A percentile compares a stretch with the other conserved stretches of the same genome.
phyloP scores from a whole-genome alignment of 2,329 filamentous ascomycete genomes.

The Penicillium janthinellum region DNA sequence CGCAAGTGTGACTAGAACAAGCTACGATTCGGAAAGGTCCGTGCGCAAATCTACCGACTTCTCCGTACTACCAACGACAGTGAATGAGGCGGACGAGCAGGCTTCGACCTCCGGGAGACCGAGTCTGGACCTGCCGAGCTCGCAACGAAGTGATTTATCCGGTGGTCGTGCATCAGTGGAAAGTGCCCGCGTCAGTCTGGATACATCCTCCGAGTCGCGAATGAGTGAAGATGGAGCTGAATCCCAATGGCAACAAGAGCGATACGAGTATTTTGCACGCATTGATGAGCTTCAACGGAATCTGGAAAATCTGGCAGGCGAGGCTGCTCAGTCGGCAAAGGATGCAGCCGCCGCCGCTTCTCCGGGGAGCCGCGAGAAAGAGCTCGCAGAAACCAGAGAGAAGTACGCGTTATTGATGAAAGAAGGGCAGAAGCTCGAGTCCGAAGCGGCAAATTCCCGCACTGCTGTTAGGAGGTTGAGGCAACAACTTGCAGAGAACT shows the following conservation, averaged over 20 bases:
- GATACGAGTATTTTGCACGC: conserved; percentile 79
- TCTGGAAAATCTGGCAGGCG: conserved; percentile 80
- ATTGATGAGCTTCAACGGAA: conserved; percentile 93
- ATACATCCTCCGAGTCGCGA: conserved; percentile 17
- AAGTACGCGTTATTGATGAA: conserved; percentile 88
- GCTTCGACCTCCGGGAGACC: conserved; percentile 5
- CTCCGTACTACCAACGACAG: conserved; percentile 9
- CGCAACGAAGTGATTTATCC: conserved; percentile 2
- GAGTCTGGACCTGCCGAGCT: conserved; percentile 12
- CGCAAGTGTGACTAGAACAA: conserved; percentile 25
- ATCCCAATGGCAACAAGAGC: conserved; percentile 73
- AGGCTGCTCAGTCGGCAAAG: conserved; percentile 74
- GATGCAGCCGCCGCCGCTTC: conserved; percentile 64
- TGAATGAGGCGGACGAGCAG: conserved; percentile 12
- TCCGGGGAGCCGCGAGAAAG: conserved; percentile 70
- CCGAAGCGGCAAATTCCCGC: conserved; percentile 76
- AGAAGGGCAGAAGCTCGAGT: conserved; percentile 84
- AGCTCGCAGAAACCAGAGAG: conserved; percentile 84
- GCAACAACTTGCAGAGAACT: conserved; percentile 53
- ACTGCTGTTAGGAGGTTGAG: conserved; percentile 79
- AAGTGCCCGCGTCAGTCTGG: conserved; percentile 17
- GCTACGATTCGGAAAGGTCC: conserved; percentile 31
- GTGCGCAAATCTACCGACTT: conserved; percentile 33
- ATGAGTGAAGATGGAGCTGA: conserved; percentile 52
- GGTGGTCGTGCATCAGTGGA: conserved; percentile 20